Conservation (phyloP, 73 alveolate genomes). For the Paramecium caudatum region DNA sequence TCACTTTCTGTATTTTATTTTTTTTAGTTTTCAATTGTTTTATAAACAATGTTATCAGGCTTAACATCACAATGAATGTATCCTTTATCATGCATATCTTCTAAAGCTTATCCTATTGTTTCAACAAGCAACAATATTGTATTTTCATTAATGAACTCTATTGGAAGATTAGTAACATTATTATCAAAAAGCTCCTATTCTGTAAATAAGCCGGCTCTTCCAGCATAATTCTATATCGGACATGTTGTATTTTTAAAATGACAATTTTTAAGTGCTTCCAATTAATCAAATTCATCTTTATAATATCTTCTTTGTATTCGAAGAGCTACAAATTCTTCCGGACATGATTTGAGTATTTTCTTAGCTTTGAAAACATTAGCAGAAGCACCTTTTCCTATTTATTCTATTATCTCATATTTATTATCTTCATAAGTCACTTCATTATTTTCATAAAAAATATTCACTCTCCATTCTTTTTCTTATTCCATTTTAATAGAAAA, state of each 20-base stretch:
- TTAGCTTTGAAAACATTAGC: neutral
- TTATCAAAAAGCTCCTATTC: neutral
- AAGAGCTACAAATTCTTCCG: neutral
- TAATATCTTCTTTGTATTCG: neutral
- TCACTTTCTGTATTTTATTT: too few relatives aligned
- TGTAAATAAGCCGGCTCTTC: neutral
- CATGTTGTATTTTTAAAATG: neutral
- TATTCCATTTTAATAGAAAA: neutral
- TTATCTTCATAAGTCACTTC: neutral
- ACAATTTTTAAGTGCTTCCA: neutral
- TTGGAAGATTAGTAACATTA: neutral
- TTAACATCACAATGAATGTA: conserved; percentile 11
- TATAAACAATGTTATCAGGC: neutral
- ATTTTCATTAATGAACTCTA: neutral
- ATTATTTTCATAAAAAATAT: neutral
- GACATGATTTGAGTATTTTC: neutral
- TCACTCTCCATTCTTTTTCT: neutral
- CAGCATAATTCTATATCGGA: neutral
- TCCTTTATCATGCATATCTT: neutral
- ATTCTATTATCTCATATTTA: neutral
- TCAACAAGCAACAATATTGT: neutral
- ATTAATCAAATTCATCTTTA: neutral
- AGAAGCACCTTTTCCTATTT: neutral
- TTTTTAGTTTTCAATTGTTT: neutral
- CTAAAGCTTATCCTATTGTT: neutral